Evolutionary conservation across 1,284 basidiomycete genomes (phyloP), one percentile per base, ranked within the genome.

Genomic region (Sanghuangporus sanghuang): DNA sequence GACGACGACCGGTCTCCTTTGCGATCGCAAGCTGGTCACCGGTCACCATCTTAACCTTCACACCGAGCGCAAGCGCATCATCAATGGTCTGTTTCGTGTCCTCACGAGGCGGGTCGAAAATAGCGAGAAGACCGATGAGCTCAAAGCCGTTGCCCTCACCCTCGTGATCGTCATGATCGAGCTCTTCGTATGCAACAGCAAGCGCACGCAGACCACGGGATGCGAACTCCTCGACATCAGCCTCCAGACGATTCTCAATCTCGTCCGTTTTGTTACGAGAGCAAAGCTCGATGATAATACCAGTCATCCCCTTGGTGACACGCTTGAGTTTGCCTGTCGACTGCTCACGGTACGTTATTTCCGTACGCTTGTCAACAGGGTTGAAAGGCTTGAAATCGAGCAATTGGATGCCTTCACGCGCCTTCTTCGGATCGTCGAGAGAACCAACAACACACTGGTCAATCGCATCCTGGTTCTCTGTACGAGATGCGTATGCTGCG

Each of bases 361-460:
- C 95, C 67, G 96, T 98, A 75, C 96, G 94, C 86, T 98, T 98
- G 85, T 96, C 95, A 71, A 96, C 94, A 64, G 96, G 96, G 85
- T 98, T 96, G 87, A 98, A 98, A 21, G 96, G 95, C 83, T 96
- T 98, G 86, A 99, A 99, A 79, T 98, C 95, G 73, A 98, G 83
- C 63, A 98, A 87, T 76, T 93, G 95, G 81, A 98, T 97, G 60
- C 95, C 96, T 64, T 84, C 85, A 70, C 95, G 95, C 66, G 96
- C 95, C 67, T 84, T 83, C 50, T 76, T 56, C 6, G 86, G 72
- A 75, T 94, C 90, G 62, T 88, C 86, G 64, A 96, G 81, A 63
- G 94, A 90, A 65, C 83, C 79, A 62, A 96, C 90, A 68, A 97
- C 92, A 70, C 92, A 95, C 40, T 83, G 77, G 77, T 98, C 96